Percentiles rank a stretch among this genome's conserved stretches.
These are phyloP conservation scores for Colletotrichum plurivorum DNA, from an alignment of 2,329 filamentous ascomycete species.

Conservation along the genomic window DNA sequence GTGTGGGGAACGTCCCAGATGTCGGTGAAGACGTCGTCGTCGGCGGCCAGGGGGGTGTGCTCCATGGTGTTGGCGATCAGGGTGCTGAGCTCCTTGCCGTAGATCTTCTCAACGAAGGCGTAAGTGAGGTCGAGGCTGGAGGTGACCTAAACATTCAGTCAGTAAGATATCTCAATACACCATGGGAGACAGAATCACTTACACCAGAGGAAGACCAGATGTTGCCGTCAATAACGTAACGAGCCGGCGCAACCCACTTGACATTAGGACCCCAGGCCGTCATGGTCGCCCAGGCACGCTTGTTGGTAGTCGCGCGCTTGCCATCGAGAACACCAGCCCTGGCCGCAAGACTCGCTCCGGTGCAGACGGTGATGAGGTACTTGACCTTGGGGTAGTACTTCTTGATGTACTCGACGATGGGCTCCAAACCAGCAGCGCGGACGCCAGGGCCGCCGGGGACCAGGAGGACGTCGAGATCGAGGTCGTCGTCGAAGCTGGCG, in stretches of 20 bases:
- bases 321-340: conserved; percentile 72
- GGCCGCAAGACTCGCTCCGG: conserved; percentile 72
- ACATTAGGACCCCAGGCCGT: conserved; percentile 64
- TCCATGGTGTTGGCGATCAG: conserved; percentile 65
- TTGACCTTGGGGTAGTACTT: conserved; percentile 62
- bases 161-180: not conserved
- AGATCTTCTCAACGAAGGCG: conserved; percentile 58
- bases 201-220: conserved; percentile 76
- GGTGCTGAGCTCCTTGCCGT: conserved; percentile 62
- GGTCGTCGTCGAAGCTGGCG: conserved; percentile 66
- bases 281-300: conserved; percentile 66
- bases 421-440: conserved; percentile 49
- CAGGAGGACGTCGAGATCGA: conserved; percentile 74
- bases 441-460: conserved; percentile 74
- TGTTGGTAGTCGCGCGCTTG: conserved; percentile 76
- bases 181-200: too few species aligned
- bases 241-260: conserved; percentile 72
- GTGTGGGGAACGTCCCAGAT: conserved; percentile 46
- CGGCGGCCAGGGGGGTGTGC: conserved; percentile 57
- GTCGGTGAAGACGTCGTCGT: conserved; percentile 48
- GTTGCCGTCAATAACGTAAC: conserved; percentile 77
- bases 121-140: conserved; percentile 55
- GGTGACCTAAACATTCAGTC: conserved; percentile 46
- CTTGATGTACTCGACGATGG: conserved; percentile 57
- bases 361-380: conserved; percentile 77